These are phyloP conservation scores for Aspergillus unguis DNA, from an alignment of 2,329 filamentous ascomycete species.

Conservation along the genomic window DNA sequence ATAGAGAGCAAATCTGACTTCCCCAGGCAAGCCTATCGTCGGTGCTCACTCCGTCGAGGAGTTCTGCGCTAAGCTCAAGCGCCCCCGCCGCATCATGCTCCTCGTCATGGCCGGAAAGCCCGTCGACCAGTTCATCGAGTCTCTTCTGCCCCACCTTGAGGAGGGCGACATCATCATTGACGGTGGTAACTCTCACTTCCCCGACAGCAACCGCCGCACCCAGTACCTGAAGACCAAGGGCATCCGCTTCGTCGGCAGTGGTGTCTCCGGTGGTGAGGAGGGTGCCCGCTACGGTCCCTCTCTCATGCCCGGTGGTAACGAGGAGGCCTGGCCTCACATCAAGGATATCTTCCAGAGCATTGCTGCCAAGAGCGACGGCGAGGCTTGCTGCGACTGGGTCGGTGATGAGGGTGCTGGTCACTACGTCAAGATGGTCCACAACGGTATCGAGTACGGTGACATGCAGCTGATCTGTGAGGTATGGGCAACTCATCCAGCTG, in stretches of 20 bases:
- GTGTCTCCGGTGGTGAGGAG: conserved; percentile 99
- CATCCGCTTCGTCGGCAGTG: conserved; percentile 91
- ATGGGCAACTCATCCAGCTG: conserved; percentile 29
- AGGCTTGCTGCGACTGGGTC: conserved; percentile 99
- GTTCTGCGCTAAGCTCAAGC: conserved; percentile 96
- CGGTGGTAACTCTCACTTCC: conserved; percentile 98
- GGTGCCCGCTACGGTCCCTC: conserved; percentile 96
- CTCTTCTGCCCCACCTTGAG: conserved; percentile 78
- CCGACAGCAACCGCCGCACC: conserved; percentile 96
- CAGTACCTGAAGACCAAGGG: conserved; percentile 82
- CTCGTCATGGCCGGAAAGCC: conserved; percentile 98
- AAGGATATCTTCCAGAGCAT: conserved; percentile 99
- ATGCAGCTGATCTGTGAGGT: conserved; percentile 99
- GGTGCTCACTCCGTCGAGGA: conserved; percentile 92
- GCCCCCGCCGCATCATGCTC: conserved; percentile 93
- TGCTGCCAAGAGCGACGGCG: conserved; percentile 92
- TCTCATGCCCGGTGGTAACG: conserved; percentile 97
- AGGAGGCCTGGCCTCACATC: conserved; percentile 96
- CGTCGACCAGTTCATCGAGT: conserved; percentile 98
- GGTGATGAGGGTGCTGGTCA: conserved; percentile 98
- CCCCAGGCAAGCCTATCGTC: conserved; percentile 79
- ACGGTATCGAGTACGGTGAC: conserved; percentile 99
- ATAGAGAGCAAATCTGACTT: conserved; percentile 29
- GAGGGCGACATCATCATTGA: conserved; percentile 98
- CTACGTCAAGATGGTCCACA: conserved; percentile 99